Evolutionary conservation across 2,329 filamentous ascomycete species (phyloP), one percentile per base, ranked within the genome.

Genomic region (Ophiostoma sp.): DNA sequence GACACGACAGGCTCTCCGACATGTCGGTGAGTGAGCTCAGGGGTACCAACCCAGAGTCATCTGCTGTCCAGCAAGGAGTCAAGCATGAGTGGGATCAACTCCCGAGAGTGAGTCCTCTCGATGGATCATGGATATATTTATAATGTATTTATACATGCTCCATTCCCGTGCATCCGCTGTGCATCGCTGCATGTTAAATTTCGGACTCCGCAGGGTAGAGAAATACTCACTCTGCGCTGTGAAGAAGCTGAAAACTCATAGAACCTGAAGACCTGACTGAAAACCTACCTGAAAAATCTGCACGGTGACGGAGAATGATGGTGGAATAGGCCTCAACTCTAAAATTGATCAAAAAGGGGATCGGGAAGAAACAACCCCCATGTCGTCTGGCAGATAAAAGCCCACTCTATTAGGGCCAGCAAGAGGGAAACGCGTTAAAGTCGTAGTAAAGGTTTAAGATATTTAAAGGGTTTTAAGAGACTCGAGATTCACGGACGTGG

Each of bases 331-430:
- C 13, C 7, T 17, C 17, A 13, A 48, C 13, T 17, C 15, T 5
- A 13, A n/a, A 13, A 31, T 39, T 48, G 44, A 8, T 20, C 44
- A 48, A 48, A 65, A n/a, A 4, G 27, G 57, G 31, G 3, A 3
- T 57, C n/a, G 4, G 17, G 48, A 66, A 69, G 31, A 54, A 68
- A 57, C 23, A 41, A 65, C 5, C 69, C 69, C 69, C 69, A 65
- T 70, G 57, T 23, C 11, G 44, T 23, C 52, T 27, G 60, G 65
- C 39, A 20, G 4, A 39, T 39, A 11, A 23, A 6, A 36, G 33
- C 62, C 67, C 70, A 66, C 67, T 68, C 39, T 48, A 41, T 57
- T 70, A 70, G 57, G 67, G 69, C 67, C 35, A 39, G 62, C 57
- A 54, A 67, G 39, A 23, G 27, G 62, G 23, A 35, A 66, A 10